Evolutionary conservation across 2,329 filamentous ascomycete species (phyloP).

Genomic region (Leptographium procerum): DNA sequence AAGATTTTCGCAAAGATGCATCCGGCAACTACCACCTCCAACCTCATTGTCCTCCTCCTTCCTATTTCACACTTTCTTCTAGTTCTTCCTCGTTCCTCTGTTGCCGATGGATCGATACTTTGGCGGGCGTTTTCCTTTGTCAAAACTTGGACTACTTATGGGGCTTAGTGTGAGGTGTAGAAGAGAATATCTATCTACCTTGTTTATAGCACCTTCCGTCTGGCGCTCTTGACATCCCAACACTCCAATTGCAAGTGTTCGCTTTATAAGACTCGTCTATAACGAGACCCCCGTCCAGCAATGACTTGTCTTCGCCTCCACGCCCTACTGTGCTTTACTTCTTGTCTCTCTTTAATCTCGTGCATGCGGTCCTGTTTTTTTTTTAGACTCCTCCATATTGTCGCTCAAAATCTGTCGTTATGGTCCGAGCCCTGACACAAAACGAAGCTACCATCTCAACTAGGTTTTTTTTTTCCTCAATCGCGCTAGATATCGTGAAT

Average conservation of each 20-base stretch:
- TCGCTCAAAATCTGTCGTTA: not conserved
- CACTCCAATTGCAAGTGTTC: not conserved
- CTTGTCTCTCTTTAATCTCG: slow-evolving; percentile 11
- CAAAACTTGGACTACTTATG: not conserved
- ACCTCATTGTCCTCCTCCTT: not conserved
- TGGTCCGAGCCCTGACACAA: not conserved
- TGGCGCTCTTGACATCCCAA: not conserved
- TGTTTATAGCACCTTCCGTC: not conserved
- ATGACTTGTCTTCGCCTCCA: not conserved
- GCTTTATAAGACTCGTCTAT: not conserved
- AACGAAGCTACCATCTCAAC: not conserved
- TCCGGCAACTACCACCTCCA: not conserved
- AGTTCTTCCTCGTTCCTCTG: slow-evolving; percentile 1
- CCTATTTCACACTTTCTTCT: not conserved
- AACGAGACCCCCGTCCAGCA: not conserved
- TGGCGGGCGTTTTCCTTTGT: slow-evolving; percentile 8
- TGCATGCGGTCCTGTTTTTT: slow-evolving; percentile 29
- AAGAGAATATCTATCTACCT: not conserved
- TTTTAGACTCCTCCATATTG: not conserved
- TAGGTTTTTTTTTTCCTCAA: not conserved
- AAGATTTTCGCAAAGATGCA: slow-evolving; percentile 8
- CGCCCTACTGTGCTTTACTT: not conserved
- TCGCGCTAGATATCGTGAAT: not conserved
- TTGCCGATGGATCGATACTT: slow-evolving; percentile 9
- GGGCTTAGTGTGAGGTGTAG: not conserved